Evolutionary conservation across 805 yeast genomes (phyloP), one percentile per base, ranked within the genome.

Genomic region (Kodamaea jinghongensis): DNA sequence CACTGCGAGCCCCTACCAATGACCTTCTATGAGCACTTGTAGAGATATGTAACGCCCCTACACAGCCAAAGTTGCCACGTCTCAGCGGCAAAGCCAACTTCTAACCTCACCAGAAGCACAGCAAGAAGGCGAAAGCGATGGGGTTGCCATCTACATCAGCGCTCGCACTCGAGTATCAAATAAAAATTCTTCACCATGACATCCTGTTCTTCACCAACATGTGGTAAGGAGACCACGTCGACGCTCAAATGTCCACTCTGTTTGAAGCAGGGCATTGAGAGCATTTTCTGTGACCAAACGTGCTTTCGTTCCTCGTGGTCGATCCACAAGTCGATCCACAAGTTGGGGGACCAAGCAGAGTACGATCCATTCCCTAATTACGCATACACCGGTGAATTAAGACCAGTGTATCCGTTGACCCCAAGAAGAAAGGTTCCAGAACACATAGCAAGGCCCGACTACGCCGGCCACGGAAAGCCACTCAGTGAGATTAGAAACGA

Each of bases 161-260:
- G 23, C 23, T 20, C 23, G 23, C 23, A 20, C 23, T 20, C 23
- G 23, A 20, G 8, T 20, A 20, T 20, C 23, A 20, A 20, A 20
- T 20, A 20, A 20, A 20, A 20, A 20, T 20, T 20, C 23, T 20
- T 20, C 23, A 20, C 23, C 23, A 41, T 44, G 46, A 12, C 48
- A 17, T 41, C 55, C 31, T 91, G 97, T 63, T 69, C 86, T 8
- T 85, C 96, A 16, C 78, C 86, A 14, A 86, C 79, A 51, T 93
- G 99, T 69, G 93, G 93, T 14, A 89, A 88, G 52, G 75, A 72
- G 27, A 89, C 96, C 10, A 69, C 69, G 3, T 83, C 95, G 14
- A 63, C 73, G 30, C 70, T 93, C 49, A 89, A 89, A 58, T 93
- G 99, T 61, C 99, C 99, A 0, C 71, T 90, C 11, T 93, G 99